Evolutionary conservation across 495 filamentous ascomycete genomes (phyloP), one percentile per base, ranked within the genome.

Genomic region (Trichoderma parareesei): DNA sequence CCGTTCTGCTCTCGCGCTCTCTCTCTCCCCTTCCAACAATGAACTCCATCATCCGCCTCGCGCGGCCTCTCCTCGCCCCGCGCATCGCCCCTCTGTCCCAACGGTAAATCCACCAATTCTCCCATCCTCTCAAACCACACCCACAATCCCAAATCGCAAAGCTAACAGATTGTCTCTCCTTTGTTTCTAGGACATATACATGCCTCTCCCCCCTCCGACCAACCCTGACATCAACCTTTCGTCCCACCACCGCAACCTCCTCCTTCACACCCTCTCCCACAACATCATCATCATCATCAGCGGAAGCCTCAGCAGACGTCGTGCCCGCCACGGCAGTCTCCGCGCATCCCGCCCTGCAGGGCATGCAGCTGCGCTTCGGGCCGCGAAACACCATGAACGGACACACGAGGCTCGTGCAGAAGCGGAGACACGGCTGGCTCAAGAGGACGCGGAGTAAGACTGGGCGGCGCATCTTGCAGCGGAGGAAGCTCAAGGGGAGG

Each of bases 391-490:
- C 77, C 44, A 76, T 80, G 77, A 71, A 73, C 40, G 65, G 70
- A 16, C 53, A 70, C 60, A 78, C 69, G 49, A 73, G 79, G n/a
- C 70, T 82, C n/a, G 66, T 79, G n/a, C 77, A 79, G 69, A 81
- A 81, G 73, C 67, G 79, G 38, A 69, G 76, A 16, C 76, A 79
- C 63, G 78, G 79, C 14, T 82, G 81, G 67, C 65, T 82, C n/a
- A 77, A 73, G 65, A 68, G 78, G 37, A 61, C 75, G 14, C 67
- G 66, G 64, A 74, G 76, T 8, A 69, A 69, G 60, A 77, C 71
- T 11, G 79, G 79, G 37, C 68, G 69, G 64, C 77, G 75, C 69
- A 77, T 66, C 62, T 65, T 81, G 48, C 65, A 69, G 69, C 67
- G 75, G 60, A 65, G 79, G 65, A 73, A 20, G 65, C 63, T 66